Conservation (phyloP, 768 basidiomycete genomes). For the Trametes maxima region DNA sequence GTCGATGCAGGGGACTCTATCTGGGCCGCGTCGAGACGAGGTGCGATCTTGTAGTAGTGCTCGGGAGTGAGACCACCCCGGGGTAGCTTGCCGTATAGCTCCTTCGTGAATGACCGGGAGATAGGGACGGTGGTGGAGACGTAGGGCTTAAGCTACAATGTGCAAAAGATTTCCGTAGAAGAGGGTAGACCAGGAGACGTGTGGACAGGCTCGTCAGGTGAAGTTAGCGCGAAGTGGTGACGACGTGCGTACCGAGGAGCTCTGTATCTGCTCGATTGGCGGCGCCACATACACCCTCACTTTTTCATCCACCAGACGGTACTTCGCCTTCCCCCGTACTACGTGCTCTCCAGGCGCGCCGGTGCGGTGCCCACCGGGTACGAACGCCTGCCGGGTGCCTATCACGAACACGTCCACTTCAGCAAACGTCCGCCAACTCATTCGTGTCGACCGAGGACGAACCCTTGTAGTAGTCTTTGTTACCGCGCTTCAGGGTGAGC, state of each 20-base stretch:
- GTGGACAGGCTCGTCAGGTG: no score
- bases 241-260: slow-evolving; percentile 50
- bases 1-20: not conserved
- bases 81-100: slow-evolving; percentile 37
- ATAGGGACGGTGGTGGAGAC: slow-evolving; percentile 37
- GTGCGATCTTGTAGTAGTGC: slow-evolving; percentile 34
- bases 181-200: not conserved
- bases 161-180: not conserved
- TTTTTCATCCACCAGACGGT: slow-evolving; percentile 78
- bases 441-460: slow-evolving; percentile 9
- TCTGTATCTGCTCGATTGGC: slow-evolving; percentile 60
- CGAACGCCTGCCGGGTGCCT: slow-evolving; percentile 84
- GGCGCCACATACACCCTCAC: slow-evolving; percentile 86
- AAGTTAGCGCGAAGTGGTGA: not conserved
- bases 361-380: slow-evolving; percentile 84
- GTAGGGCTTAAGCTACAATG: slow-evolving; percentile 69
- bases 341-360: slow-evolving; percentile 89
- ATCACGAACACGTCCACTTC: not conserved
- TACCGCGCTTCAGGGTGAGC: slow-evolving; percentile 83
- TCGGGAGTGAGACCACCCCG: slow-evolving; percentile 36
- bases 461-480: slow-evolving; percentile 99
- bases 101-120: slow-evolving; percentile 8
- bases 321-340: slow-evolving; percentile 74
- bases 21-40: slow-evolving; percentile 21
- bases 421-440: not conserved